Evolutionary conservation across 345 rosid species (phyloP).

Genomic region (Hibiscus trionum): DNA sequence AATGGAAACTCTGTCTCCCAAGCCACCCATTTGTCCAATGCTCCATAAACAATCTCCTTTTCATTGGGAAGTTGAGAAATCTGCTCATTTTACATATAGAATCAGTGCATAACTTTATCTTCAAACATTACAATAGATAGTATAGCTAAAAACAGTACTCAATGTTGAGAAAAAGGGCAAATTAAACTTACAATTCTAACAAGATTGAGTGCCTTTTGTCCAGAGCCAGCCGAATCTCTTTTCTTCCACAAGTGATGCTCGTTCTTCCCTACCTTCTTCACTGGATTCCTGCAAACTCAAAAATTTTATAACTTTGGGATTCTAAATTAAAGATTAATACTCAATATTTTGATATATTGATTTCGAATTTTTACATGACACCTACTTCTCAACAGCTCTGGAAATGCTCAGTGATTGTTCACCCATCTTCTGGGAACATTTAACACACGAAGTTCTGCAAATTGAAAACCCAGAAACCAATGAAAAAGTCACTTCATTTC

Average conservation of each 20-base stretch:
- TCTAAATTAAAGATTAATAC: constrained; percentile 4
- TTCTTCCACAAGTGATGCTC: constrained; percentile 77
- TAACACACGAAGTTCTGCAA: constrained; percentile 16
- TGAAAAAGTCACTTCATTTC: constrained; percentile 3
- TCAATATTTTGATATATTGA: not conserved
- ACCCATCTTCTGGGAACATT: constrained; percentile 24
- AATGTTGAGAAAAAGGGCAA: not conserved
- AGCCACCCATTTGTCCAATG: constrained; percentile 75
- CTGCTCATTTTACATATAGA: constrained; percentile 24
- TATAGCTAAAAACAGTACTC: not conserved
- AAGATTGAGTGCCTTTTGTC: constrained; percentile 67
- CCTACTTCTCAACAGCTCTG: constrained; percentile 30
- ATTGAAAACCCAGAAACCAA: constrained; percentile 19
- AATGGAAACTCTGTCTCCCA: constrained; percentile 88
- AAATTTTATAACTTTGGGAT: not conserved
- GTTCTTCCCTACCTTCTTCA: constrained; percentile 38
- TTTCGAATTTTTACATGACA: constrained; percentile 11
- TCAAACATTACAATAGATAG: not conserved
- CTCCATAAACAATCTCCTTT: constrained; percentile 75
- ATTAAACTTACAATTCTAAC: constrained; percentile 48
- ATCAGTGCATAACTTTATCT: not conserved
- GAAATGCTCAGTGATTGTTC: constrained; percentile 15
- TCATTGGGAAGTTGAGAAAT: constrained; percentile 71
- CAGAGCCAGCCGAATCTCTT: constrained; percentile 72
- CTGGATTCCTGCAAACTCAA: constrained; percentile 27